Conservation (phyloP, 805 yeast genomes). For the Yarrowia yakushimensis region DNA sequence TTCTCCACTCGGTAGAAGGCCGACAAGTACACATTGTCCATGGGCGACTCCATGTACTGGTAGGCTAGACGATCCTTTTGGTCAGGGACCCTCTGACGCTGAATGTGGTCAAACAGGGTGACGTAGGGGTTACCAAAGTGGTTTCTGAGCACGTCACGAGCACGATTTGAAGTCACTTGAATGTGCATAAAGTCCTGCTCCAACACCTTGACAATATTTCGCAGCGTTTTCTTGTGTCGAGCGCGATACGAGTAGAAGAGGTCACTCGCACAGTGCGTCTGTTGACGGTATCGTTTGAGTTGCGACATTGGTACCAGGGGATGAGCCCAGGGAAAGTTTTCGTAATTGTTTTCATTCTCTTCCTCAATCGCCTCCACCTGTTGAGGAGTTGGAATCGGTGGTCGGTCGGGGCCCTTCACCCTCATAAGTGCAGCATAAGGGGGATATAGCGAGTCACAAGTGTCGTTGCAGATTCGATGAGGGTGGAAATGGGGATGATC, state of each 20-base stretch:
- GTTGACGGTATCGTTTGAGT: neutral
- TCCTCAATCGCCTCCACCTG: neutral
- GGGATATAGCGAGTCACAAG: neutral
- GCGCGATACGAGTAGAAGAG: neutral
- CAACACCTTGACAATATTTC: neutral
- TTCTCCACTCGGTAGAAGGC: conserved; percentile 3
- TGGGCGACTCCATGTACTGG: neutral
- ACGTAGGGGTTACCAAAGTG: conserved; percentile 8
- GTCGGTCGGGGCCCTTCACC: too few species aligned
- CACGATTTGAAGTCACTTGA: neutral
- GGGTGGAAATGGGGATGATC: neutral
- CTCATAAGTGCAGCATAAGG: neutral
- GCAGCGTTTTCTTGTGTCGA: neutral
- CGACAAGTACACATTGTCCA: conserved; percentile 2
- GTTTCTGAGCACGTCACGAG: neutral
- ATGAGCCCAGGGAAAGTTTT: neutral
- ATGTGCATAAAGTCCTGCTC: neutral
- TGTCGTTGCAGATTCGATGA: neutral
- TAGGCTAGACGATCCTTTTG: neutral
- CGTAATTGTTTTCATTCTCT: neutral
- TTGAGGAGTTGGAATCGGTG: neutral
- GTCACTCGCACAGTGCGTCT: neutral
- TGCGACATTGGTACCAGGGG: neutral
- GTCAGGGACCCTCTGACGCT: neutral
- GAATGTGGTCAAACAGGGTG: neutral